Conservation (phyloP, 2,329 filamentous ascomycete genomes). For the Fusarium cicatricum region DNA sequence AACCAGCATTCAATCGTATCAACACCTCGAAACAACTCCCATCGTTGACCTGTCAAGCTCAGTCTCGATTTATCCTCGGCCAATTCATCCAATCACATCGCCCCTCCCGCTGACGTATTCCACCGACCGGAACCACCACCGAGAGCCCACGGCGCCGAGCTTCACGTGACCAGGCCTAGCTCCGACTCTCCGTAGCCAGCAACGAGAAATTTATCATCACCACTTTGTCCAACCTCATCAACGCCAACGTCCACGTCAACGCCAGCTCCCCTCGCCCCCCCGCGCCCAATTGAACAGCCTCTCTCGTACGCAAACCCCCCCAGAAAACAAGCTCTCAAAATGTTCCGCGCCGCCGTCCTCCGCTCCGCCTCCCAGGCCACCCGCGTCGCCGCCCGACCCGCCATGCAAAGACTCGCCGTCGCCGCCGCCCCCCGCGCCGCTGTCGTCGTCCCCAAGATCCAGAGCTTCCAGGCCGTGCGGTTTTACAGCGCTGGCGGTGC, state of each 20-base stretch:
- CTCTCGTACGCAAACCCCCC: conserved; percentile 5
- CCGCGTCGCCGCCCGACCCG: conserved; percentile 57
- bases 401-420: conserved; percentile 68
- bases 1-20: too few species aligned
- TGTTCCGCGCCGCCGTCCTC: conserved; percentile 91
- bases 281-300: conserved; percentile 22
- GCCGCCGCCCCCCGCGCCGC: conserved; percentile 65
- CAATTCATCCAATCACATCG: conserved; percentile 17
- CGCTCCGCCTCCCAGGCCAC: conserved; percentile 74
- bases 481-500: conserved; percentile 86
- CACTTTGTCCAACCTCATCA: conserved; percentile 25
- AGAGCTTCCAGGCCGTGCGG: conserved; percentile 74
- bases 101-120: conserved; percentile 28
- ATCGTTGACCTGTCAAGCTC: neutral
- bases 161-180: conserved; percentile 45
- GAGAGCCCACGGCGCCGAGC: too few species aligned
- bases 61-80: conserved; percentile 23
- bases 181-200: conserved; percentile 42
- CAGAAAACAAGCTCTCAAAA: conserved; percentile 51
- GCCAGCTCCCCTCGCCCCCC: conserved; percentile 19
- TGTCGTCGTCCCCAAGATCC: conserved; percentile 67
- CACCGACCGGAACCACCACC: too few species aligned
- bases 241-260: conserved; percentile 12
- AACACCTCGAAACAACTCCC: too few species aligned
- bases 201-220: conserved; percentile 59